Evolutionary conservation across 129 eudicot genomes (phyloP), one percentile per base, ranked within the genome.

Genomic region (Centaurea solstitialis): DNA sequence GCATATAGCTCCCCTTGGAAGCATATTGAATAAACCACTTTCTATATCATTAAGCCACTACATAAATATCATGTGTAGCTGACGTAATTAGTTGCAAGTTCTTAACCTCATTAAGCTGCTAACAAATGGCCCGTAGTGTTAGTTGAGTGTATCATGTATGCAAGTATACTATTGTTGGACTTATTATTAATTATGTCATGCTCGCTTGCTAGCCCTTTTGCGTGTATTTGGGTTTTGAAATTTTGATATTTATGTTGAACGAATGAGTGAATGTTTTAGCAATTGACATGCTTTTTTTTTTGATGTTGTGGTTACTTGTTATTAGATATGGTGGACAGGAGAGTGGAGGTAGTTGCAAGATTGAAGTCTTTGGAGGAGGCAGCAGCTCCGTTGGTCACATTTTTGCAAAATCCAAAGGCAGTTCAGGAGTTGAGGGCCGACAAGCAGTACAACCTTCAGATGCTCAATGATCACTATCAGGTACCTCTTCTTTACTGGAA

Each of bases 301-400:
- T 70, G 13, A 39, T 81, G 72, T 21, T 57, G 70, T 73, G 45
- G 18, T 70, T 43, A 9, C 69, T 68, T 83, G 70, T 39, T 53
- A 28, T 43, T 23, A 96, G 99, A 93, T 71, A 96, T 96, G 99
- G 90, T 96, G 87, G 99, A 96, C 47, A 93, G 99, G 89, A 93
- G 99, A 88, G 92, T 73, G 9, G 98, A 91, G 83, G 99, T 96
- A 57, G 98, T 96, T 75, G 95, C 98, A 5, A 82, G 98, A 73
- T 82, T 96, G 90, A 96, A 96, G 90, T 89, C 97, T 12, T 69
- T 96, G 89, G 99, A 96, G 77, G 99, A 96, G 73, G 92, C 91
- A 22, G 99, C 99, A 1, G 98, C 98, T 26, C 99, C 99, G 0
- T 87, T 96, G 87, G 82, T 96, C 18, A 79, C 89, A 3, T 96